Conservation (phyloP, 1,139 yeast species). For the Taphrina betulina region DNA sequence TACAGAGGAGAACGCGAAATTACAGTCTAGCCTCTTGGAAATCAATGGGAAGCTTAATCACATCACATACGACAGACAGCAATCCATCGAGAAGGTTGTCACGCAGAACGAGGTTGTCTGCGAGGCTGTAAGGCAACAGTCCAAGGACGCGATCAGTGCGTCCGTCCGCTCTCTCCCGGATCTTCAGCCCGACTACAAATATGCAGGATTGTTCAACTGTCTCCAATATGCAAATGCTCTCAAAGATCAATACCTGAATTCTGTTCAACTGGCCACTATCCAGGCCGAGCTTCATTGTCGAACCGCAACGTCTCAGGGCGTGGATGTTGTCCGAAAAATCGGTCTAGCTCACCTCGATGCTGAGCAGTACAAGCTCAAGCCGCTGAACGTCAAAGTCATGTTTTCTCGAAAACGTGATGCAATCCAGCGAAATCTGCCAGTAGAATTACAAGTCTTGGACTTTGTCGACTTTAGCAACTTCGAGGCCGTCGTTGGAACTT, state of each 20-base stretch:
- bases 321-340: conserved; percentile 11
- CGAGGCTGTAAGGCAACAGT: conserved; percentile 7
- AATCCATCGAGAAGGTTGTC: conserved; percentile 4
- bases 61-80: conserved; percentile 5
- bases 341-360: conserved; percentile 24
- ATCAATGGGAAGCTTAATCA: conserved; percentile 5
- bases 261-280: conserved; percentile 9
- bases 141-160: not conserved
- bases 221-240: conserved; percentile 6
- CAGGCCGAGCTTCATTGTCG: conserved; percentile 14
- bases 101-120: conserved; percentile 10
- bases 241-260: conserved; percentile 12
- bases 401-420: conserved; percentile 69
- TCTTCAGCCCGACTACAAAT: not conserved
- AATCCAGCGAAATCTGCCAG: conserved; percentile 15
- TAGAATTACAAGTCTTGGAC: conserved; percentile 11
- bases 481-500: conserved; percentile 23
- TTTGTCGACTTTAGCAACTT: conserved; percentile 20
- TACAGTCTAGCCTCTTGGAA: conserved; percentile 43
- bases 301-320: conserved; percentile 13
- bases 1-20: conserved; percentile 51
- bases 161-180: not conserved
- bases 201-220: conserved; percentile 15
- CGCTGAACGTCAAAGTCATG: conserved; percentile 53
- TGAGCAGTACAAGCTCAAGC: conserved; percentile 6